phyloP scores from a whole-genome alignment of 257 asterid genomes.

The Lycium ferocissimum region DNA sequence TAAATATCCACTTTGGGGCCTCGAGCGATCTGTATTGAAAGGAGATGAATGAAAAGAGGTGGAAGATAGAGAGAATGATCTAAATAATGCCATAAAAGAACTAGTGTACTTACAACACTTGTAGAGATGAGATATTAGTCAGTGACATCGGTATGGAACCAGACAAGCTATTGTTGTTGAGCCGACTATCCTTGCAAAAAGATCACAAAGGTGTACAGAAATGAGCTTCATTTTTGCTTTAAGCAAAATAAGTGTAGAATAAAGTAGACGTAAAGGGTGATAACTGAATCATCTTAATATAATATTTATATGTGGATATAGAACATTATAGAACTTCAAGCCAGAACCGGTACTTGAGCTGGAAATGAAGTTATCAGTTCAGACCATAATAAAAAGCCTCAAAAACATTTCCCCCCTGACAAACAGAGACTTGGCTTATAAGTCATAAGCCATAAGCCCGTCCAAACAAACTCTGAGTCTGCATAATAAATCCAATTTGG shows the following conservation, averaged over 20 bases:
- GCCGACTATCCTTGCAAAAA: constrained; percentile 80
- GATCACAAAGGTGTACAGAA: constrained; percentile 33
- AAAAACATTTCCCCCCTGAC: not conserved
- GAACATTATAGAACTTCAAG: not conserved
- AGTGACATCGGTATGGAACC: constrained; percentile 82
- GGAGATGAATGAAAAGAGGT: not conserved
- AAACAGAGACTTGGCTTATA: not conserved
- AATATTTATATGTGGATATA: not conserved
- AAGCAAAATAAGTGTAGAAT: not conserved
- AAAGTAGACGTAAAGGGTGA: not conserved
- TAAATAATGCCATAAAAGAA: constrained; percentile 14
- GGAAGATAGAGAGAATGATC: not conserved
- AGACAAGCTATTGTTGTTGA: constrained; percentile 84
- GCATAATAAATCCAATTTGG: not conserved
- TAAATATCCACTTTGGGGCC: too few relatives aligned
- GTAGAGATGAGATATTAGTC: constrained; percentile 84
- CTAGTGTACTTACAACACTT: constrained; percentile 82
- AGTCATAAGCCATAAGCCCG: too few relatives aligned
- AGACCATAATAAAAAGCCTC: not conserved
- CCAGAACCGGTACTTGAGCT: not conserved
- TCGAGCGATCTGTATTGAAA: not conserved
- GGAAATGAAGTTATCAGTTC: not conserved
- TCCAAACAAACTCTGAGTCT: not conserved
- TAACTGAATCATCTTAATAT: not conserved
- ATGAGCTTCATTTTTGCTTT: constrained; percentile 25